Base-by-base conservation (phyloP, 2,329 filamentous ascomycete genomes). In the Daldinia sp. region DNA sequence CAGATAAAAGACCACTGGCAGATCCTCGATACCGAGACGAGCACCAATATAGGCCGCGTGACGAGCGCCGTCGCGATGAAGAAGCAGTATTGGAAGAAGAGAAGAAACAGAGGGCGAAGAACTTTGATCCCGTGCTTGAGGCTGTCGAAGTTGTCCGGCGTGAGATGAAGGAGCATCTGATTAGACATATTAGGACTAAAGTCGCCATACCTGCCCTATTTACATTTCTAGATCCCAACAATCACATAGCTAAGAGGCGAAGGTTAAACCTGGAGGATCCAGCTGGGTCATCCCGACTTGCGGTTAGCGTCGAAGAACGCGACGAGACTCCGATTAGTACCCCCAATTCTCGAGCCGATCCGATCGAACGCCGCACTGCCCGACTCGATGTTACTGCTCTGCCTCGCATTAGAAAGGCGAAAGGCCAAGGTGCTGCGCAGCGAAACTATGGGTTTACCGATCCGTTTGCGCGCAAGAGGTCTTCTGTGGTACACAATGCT, bases 81-180 rank as follows among this genome's bases (percentile, higher is more conserved):
- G 92, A 93, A 70, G 87, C 90, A 55, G 95, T 98, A 76, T 78
- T 95, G 6, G 94, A 98, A 76, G 92, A 96, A 73, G 95, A 98
- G 79, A 98, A 96, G 82, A 90, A 89, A 76, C 91, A 95, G 74
- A 86, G 95, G 59, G 94, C 94, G 18, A 91, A 92, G 76, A 92
- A 97, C 77, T 88, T 98, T 71, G 95, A 99, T 79, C 95, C 96
- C n/a, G 93, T 95, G 4, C 82, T 85, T 55, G 95, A 97, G 77
- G 95, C 96, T 37, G 85, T 94, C 42, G 90, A 94, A 68, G 87
- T 92, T 50, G 87, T 98, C 60, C 88, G 91, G 58, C 88, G 89
- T 60, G 94, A 98, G 78, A 84, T 99, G 77, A 90, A 89, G 66
- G 92, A 97, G 77, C 96, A 97, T 78, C 83, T 99, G 39, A 89